phyloP scores from a whole-genome alignment of 805 yeast genomes.

The Zygosaccharomyces pseudorouxii region DNA sequence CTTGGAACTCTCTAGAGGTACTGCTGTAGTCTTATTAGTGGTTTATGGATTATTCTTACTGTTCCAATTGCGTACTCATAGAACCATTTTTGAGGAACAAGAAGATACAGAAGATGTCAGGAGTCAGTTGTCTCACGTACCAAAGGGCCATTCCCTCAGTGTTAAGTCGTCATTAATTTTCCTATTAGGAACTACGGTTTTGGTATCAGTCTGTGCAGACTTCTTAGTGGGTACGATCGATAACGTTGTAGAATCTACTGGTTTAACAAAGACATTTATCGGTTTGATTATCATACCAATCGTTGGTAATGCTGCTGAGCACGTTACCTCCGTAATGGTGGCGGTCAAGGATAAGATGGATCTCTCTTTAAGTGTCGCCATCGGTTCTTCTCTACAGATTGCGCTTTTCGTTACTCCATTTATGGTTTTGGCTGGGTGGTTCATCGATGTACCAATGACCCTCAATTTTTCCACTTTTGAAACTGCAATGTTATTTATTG shows the following conservation, averaged over 20 bases:
- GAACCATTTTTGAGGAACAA: constrained; percentile 60
- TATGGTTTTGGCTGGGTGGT: constrained; percentile 93
- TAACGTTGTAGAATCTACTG: constrained; percentile 74
- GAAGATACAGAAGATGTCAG: constrained; percentile 38
- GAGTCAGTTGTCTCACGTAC: constrained; percentile 20
- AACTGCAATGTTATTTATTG: constrained; percentile 84
- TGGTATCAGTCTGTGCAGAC: constrained; percentile 90
- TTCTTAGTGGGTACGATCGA: constrained; percentile 91
- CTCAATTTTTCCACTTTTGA: constrained; percentile 89
- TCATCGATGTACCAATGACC: constrained; percentile 84
- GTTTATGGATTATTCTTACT: constrained; percentile 74
- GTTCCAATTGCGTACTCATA: constrained; percentile 89
- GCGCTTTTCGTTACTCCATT: constrained; percentile 94
- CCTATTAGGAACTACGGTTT: constrained; percentile 60
- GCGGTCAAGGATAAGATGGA: constrained; percentile 97
- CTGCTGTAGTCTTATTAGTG: constrained; percentile 69
- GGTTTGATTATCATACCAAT: constrained; percentile 92
- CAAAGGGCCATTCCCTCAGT: constrained; percentile 40
- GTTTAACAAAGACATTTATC: constrained; percentile 89
- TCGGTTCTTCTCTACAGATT: constrained; percentile 93
- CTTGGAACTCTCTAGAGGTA: constrained; percentile 76
- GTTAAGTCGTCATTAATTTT: constrained; percentile 49
- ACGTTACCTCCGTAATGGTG: constrained; percentile 92
- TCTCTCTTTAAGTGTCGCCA: constrained; percentile 92
- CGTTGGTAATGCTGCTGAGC: constrained; percentile 98